A percentile compares a stretch with the other conserved stretches of the same genome.
phyloP scores from a whole-genome alignment of 306 rosid species.

The Malus sylvestris region DNA sequence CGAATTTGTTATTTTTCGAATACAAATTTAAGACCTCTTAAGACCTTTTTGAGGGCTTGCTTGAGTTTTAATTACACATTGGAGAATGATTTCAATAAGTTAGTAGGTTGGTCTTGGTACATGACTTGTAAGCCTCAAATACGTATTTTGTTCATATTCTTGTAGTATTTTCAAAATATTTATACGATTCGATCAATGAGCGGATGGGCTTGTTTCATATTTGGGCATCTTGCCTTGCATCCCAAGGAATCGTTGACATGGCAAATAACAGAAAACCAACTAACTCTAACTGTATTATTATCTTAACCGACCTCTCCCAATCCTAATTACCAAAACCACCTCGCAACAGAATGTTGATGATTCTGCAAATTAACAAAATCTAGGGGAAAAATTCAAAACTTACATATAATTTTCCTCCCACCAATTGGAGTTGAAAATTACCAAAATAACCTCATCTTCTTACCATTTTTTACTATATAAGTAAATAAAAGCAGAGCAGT shows the following conservation, averaged over 20 bases:
- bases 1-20: too few relatives aligned
- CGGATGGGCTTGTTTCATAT: too few relatives aligned
- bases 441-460: neutral
- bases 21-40: too few relatives aligned
- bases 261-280: neutral
- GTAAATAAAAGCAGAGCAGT: neutral
- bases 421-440: neutral
- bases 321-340: neutral
- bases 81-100: too few relatives aligned
- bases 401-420: neutral
- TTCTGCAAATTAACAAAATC: neutral
- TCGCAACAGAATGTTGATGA: neutral
- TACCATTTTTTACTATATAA: too few relatives aligned
- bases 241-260: neutral
- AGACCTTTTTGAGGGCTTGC: too few relatives aligned
- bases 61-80: too few relatives aligned
- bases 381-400: neutral
- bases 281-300: too few relatives aligned
- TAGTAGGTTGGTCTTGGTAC: accelerated
- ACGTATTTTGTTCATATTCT: too few relatives aligned
- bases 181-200: too few relatives aligned
- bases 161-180: too few relatives aligned
- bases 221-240: neutral
- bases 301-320: neutral
- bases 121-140: too few relatives aligned